These are phyloP conservation scores for Hemisphaericaspora xylanilytica DNA, from an alignment of 1,139 yeast species.

Conservation along the genomic window DNA sequence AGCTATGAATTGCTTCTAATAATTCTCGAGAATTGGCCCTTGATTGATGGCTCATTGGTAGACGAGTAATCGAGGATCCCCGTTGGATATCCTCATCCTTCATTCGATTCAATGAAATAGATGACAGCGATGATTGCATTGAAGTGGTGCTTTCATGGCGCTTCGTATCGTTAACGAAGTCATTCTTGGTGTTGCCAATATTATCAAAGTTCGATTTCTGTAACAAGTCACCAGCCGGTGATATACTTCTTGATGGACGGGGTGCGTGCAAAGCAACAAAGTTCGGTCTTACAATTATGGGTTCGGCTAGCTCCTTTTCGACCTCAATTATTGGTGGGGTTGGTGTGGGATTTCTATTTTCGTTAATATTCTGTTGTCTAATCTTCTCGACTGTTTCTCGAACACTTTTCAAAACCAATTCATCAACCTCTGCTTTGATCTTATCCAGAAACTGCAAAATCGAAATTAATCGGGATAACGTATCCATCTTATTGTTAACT, in stretches of 20 bases:
- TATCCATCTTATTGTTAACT: slow-evolving; percentile 66
- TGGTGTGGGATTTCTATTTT: slow-evolving; percentile 2
- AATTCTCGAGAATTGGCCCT: slow-evolving; percentile 23
- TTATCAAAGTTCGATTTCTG: slow-evolving; percentile 38
- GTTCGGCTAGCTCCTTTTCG: neutral
- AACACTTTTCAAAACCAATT: slow-evolving; percentile 63
- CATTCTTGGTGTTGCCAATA: slow-evolving; percentile 43
- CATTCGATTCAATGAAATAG: slow-evolving; percentile 10
- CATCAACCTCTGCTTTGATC: slow-evolving; percentile 79
- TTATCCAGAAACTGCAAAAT: slow-evolving; percentile 76
- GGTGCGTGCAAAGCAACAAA: slow-evolving; percentile 23
- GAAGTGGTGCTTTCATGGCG: slow-evolving; percentile 12
- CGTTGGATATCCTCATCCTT: slow-evolving; percentile 21
- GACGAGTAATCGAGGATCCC: slow-evolving; percentile 19
- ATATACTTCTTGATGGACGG: slow-evolving; percentile 30
- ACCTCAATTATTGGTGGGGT: neutral
- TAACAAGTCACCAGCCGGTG: slow-evolving; percentile 34
- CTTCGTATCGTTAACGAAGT: slow-evolving; percentile 20
- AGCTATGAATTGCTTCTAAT: slow-evolving; percentile 28
- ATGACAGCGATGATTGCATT: slow-evolving; percentile 13
- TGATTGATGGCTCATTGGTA: slow-evolving; percentile 16
- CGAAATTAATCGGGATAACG: slow-evolving; percentile 73
- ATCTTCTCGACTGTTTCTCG: slow-evolving; percentile 59
- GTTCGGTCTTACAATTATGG: neutral
- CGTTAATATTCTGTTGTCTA: slow-evolving; percentile 34